Evolutionary conservation across 1,284 basidiomycete genomes (phyloP), one percentile per base, ranked within the genome.

Genomic region (Sutorius eximius): DNA sequence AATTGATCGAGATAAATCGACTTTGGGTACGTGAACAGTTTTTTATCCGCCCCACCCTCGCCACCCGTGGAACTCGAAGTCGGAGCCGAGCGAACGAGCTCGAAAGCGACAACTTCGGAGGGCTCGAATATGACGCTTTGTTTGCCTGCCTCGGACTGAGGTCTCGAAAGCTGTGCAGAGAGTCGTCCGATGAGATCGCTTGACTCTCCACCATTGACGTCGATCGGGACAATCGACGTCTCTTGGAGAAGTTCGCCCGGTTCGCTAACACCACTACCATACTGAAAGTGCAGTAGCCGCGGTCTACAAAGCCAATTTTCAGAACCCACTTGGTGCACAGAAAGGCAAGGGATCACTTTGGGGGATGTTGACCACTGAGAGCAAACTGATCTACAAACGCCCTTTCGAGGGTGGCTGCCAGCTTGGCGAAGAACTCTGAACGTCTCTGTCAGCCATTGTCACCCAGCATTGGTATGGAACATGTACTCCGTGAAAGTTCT

Each of bases 1-100:
- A 89, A 91, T 55, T 82, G 81, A 64, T 91, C 89, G 49, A 91
- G 73, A 63, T 82, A 89, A 41, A 91, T 73, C 33, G 74, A 72
- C 58, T 78, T 80, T 3, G 89, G 87, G 59, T 81, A 91, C 22
- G 67, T 69, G 60, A 90, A 85, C 3, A 74, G 73, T 53, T 81
- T 77, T 9, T 73, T 69, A 16, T 77, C 73, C 5, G 57, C 48
- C 52, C 68, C 74, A 10, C 66, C 55, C 2, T 71, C 56, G 33
- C n/a, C 40, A 10, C 54, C 10, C 8, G 46, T n/a, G 20, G 49
- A 45, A 37, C 18, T 52, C 6, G 52, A 41, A 1, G 15, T 30
- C 3, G 58, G 37, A 4, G 59, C 54, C 40, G 61, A 56, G 41
- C 63, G 59, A 43, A 73, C 74, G 22, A 88, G 73, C 37, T 82